These are phyloP conservation scores for Hura crepitans DNA, from an alignment of 441 rosid species.

Conservation along the genomic window DNA sequence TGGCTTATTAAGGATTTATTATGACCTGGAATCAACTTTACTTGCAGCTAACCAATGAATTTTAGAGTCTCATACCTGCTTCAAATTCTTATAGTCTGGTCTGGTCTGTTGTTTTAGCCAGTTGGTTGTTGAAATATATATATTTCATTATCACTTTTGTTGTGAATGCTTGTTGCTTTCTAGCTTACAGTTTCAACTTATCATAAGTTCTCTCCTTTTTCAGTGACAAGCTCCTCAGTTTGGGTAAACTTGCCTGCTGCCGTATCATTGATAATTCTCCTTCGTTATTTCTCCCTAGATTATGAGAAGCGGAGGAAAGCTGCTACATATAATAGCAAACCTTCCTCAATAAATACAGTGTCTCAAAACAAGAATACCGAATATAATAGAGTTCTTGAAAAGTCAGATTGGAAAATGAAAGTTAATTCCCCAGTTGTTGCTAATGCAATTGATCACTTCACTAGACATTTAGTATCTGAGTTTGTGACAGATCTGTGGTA, in stretches of 20 bases:
- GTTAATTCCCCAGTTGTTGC: slow-evolving; percentile 90
- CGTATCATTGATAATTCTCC: slow-evolving; percentile 65
- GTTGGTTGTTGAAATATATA: background rate
- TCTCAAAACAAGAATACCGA: slow-evolving; percentile 44
- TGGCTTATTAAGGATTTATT: background rate
- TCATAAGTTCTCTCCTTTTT: slow-evolving; percentile 19
- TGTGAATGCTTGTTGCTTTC: slow-evolving; percentile 11
- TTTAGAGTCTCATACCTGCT: background rate
- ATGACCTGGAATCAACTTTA: background rate
- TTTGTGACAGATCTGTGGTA: slow-evolving; percentile 97
- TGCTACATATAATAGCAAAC: slow-evolving; percentile 56
- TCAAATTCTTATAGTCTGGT: background rate
- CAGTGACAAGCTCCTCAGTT: slow-evolving; percentile 99
- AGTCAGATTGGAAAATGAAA: slow-evolving; percentile 79
- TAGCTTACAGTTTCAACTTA: slow-evolving; percentile 24
- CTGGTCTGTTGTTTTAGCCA: background rate
- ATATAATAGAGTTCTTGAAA: slow-evolving; percentile 41
- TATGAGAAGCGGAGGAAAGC: slow-evolving; percentile 77
- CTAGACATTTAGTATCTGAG: slow-evolving; percentile 81
- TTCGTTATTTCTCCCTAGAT: slow-evolving; percentile 83
- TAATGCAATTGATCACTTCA: slow-evolving; percentile 79
- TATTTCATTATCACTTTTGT: background rate
- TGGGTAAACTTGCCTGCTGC: slow-evolving; percentile 97
- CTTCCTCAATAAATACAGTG: slow-evolving; percentile 31
- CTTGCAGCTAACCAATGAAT: background rate